Evolutionary conservation across 768 basidiomycete species (phyloP).

Genomic region (Russula griseocarnosa): DNA sequence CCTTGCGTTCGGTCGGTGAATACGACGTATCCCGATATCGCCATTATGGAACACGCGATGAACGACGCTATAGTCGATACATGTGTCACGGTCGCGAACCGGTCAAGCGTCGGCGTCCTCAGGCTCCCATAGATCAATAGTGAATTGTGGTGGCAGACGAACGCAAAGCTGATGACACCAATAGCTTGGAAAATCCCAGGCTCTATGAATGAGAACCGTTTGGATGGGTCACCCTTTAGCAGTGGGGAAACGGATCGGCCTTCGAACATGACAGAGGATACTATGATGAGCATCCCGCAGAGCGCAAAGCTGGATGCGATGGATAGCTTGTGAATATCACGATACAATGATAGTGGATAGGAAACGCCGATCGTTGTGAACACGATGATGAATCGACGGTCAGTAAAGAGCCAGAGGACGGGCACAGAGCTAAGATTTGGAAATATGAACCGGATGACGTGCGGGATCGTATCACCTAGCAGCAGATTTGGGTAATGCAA

Average conservation of each 20-base stretch:
- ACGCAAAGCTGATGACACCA: conserved; percentile 95
- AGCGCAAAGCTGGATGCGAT: conserved; percentile 89
- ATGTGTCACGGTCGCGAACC: conserved; percentile 90
- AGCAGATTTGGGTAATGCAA: not conserved
- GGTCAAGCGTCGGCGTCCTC: conserved; percentile 88
- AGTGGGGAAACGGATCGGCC: conserved; percentile 70
- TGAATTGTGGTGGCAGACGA: conserved; percentile 97
- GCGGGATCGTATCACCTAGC: conserved; percentile 89
- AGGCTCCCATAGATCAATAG: conserved; percentile 93
- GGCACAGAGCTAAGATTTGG: conserved; percentile 62
- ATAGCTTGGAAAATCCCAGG: conserved; percentile 91
- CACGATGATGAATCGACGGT: conserved; percentile 85
- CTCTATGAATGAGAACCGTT: conserved; percentile 70
- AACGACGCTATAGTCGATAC: conserved; percentile 83
- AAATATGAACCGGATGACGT: conserved; percentile 84
- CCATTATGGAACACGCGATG: conserved; percentile 78
- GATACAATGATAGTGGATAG: conserved; percentile 91
- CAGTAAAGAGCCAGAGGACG: conserved; percentile 70
- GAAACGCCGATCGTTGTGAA: conserved; percentile 86
- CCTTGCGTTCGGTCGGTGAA: conserved; percentile 91
- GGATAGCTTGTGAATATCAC: conserved; percentile 95
- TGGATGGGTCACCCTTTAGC: conserved; percentile 70
- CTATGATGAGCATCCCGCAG: conserved; percentile 92
- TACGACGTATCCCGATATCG: conserved; percentile 78
- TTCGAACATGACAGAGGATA: conserved; percentile 76